Conservation (phyloP, 176 grass and related monocot species). For the Carex scoparia region DNA sequence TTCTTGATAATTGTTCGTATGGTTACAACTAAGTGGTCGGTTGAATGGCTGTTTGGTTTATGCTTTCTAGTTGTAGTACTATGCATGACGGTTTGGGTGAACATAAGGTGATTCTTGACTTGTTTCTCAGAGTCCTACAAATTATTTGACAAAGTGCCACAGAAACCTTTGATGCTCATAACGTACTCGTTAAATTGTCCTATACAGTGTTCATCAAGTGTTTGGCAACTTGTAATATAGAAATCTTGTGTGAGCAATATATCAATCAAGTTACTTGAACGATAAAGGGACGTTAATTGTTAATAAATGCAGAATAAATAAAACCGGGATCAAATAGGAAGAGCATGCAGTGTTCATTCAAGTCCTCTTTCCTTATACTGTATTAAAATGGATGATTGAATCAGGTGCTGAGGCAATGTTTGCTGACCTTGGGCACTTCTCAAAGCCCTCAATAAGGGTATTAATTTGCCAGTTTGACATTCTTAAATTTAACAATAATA, state of each 20-base stretch:
- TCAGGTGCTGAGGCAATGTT: constrained; percentile 95
- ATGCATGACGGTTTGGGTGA: neutral
- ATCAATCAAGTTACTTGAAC: neutral
- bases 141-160: neutral
- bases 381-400: constrained; percentile 8
- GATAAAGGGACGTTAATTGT: neutral
- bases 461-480: neutral
- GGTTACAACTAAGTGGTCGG: neutral
- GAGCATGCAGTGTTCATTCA: neutral
- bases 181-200: neutral
- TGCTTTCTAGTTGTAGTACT: neutral
- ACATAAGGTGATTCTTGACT: neutral
- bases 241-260: neutral
- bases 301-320: neutral
- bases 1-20: neutral
- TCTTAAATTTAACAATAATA: neutral
- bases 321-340: neutral
- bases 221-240: neutral
- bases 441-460: constrained; percentile 70
- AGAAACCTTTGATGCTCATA: neutral
- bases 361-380: neutral
- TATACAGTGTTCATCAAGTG: neutral
- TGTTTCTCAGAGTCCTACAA: neutral
- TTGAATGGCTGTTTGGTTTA: neutral
- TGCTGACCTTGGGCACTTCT: constrained; percentile 93